Percentiles rank a stretch among this genome's conserved stretches.
Evolutionary conservation across 1,284 basidiomycete species (phyloP).

Genomic region (Cryptococcus sp.): DNA sequence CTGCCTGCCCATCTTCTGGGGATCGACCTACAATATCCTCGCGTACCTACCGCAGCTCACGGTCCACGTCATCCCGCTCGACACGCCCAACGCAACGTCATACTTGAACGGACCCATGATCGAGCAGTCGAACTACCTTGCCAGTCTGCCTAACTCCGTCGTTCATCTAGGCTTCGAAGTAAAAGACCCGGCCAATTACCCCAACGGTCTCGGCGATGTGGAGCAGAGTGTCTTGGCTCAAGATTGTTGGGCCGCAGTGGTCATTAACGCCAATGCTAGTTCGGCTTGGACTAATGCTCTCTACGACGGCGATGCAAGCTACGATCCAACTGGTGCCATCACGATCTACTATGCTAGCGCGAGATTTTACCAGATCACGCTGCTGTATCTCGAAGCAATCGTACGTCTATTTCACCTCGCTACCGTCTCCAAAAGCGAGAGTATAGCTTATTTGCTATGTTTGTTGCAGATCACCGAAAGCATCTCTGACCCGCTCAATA

Average conservation of each 20-base stretch:
- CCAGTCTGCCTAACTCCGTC: constrained; percentile 11
- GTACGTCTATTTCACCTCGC: constrained; percentile 18
- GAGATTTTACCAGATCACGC: constrained; percentile 45
- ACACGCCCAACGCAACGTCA: constrained; percentile 20
- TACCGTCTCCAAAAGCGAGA: neutral
- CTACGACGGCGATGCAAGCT: constrained; percentile 35
- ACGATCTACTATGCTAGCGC: constrained; percentile 39
- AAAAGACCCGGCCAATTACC: constrained; percentile 29
- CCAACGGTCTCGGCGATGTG: constrained; percentile 33
- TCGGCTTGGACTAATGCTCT: constrained; percentile 29
- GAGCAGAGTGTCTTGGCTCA: constrained; percentile 34
- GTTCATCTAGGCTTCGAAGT: constrained; percentile 38
- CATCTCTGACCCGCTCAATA: constrained; percentile 14
- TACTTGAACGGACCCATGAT: constrained; percentile 26
- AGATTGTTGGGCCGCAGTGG: constrained; percentile 37
- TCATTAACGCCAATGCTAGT: constrained; percentile 46
- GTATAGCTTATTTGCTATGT: neutral
- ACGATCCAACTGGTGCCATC: constrained; percentile 43
- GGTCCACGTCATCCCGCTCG: constrained; percentile 37
- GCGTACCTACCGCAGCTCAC: constrained; percentile 28
- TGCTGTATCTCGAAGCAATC: constrained; percentile 38
- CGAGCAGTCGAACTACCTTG: constrained; percentile 14
- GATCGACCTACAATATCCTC: constrained; percentile 36
- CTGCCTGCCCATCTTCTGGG: constrained; percentile 48
- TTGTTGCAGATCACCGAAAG: constrained; percentile 10